phyloP scores from a whole-genome alignment of 2,329 filamentous ascomycete species.

The Diplodia sapinea region DNA sequence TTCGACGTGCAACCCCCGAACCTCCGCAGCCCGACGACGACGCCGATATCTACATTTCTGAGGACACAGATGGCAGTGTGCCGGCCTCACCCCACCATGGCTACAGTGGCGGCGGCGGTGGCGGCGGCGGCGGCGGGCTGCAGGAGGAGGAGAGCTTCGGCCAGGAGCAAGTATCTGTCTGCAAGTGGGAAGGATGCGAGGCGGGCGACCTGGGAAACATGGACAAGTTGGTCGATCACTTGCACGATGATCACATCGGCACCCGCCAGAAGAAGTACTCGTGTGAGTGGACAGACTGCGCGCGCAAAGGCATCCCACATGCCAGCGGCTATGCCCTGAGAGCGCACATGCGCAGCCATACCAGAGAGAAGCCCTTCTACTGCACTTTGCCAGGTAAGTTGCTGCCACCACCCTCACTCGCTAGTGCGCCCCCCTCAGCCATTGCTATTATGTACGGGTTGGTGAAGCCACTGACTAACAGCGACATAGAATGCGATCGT shows the following conservation, averaged over 20 bases:
- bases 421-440: not conserved
- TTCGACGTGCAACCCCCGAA: conserved; percentile 39
- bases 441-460: not conserved
- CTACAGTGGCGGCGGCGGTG: conserved; percentile 49
- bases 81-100: conserved; percentile 60
- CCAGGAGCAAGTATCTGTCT: conserved; percentile 54
- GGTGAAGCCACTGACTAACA: not conserved
- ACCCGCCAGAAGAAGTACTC: conserved; percentile 94
- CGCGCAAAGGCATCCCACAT: conserved; percentile 85
- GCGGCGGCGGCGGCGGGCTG: conserved; percentile 33
- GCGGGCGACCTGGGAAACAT: conserved; percentile 57
- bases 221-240: conserved; percentile 58
- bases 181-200: conserved; percentile 59
- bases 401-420: conserved; percentile 39
- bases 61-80: conserved; percentile 83
- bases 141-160: conserved; percentile 31
- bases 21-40: conserved; percentile 35
- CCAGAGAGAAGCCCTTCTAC: conserved; percentile 97
- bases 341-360: conserved; percentile 97
- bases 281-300: conserved; percentile 96
- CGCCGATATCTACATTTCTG: conserved; percentile 75
- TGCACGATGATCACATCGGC: conserved; percentile 91
- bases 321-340: conserved; percentile 95
- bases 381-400: conserved; percentile 83
- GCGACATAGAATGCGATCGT: conserved; percentile 81